Evolutionary conservation across 2,329 filamentous ascomycete species (phyloP), one percentile per base, ranked within the genome.

Genomic region (Penicillium sp.): DNA sequence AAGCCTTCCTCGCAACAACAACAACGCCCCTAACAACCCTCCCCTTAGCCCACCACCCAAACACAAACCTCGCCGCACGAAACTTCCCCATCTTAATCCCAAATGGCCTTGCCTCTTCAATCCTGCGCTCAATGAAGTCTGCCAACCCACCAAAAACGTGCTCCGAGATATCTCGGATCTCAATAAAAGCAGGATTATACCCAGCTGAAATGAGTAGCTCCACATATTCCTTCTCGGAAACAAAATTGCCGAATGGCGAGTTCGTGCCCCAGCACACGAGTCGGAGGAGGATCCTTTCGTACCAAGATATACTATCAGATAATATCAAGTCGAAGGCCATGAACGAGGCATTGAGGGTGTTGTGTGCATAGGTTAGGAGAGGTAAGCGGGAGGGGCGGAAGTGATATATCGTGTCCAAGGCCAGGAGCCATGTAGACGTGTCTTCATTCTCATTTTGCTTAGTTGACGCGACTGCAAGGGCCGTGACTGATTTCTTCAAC

Each of bases 391-490:
- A 79, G 0, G 78, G 79, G 0, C 66, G 67, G 57, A 81, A 81
- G 58, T 81, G 77, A 48, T 82, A 81, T 5, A 80, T 59, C 2
- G 77, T 77, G 57, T 81, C 79, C 1, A 81, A 68, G 0, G 74
- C 78, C 1, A 81, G 67, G 0, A 81, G 64, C 77, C 77, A 80
- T 57, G 43, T 77, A 47, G 54, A 43, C 28, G 28, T 28, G 17
- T 42, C 15, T n/a, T 32, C 13, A 33, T 28, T 32, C 22, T 43
- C 24, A 37, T 15, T 37, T 19, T 33, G 32, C 29, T 46, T 51
- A 1, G 43, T 33, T 3, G 26, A 24, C 9, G 24, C 7, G 8
- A 19, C 15, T 4, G 17, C 48, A 2, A 57, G 4, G 4, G 38
- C 21, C 22, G 34, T 34, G 17, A 60, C 43, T 15, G 56, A 53